Evolutionary conservation across 2,329 filamentous ascomycete species (phyloP).

Genomic region (Magnaporthiopsis rhizophila): DNA sequence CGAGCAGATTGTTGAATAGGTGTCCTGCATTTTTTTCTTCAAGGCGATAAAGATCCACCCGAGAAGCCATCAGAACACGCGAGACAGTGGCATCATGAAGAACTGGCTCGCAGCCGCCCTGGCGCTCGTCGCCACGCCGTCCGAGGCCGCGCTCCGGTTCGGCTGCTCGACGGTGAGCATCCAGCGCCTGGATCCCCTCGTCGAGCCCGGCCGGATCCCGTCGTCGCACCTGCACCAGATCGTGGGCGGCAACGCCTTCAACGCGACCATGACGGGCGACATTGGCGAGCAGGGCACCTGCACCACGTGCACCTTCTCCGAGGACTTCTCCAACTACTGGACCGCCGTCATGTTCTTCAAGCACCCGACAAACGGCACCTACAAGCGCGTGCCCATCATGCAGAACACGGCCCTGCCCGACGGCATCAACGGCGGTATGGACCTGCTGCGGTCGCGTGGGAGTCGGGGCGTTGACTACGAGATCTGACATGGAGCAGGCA

Average conservation of each 20-base stretch:
- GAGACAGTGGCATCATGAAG: conserved; percentile 12
- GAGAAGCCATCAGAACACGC: conserved; percentile 13
- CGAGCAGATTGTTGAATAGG: not conserved
- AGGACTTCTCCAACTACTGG: conserved; percentile 27
- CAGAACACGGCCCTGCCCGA: conserved; percentile 18
- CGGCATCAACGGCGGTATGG: conserved; percentile 22
- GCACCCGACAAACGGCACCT: conserved; percentile 14
- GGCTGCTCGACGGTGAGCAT: conserved; percentile 22
- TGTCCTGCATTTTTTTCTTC: too few species aligned
- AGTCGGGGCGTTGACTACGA: too few species aligned
- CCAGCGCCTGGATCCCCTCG: conserved; percentile 20
- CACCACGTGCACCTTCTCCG: conserved; percentile 25
- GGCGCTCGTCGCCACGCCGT: conserved; percentile 13
- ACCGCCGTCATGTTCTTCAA: conserved; percentile 21
- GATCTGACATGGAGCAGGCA: conserved; percentile 16
- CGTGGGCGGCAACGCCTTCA: conserved; percentile 17
- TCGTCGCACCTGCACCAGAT: conserved; percentile 18
- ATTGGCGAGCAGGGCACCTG: conserved; percentile 21
- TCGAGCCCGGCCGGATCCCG: conserved; percentile 15
- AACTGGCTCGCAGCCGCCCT: conserved; percentile 13
- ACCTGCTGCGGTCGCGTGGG: not conserved
- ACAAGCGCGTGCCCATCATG: conserved; percentile 24
- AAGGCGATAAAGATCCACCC: not conserved
- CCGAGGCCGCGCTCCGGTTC: conserved; percentile 20
- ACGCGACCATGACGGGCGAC: conserved; percentile 19